These are phyloP conservation scores for Lachancea nothofagi DNA, from an alignment of 805 yeast species.

Conservation along the genomic window DNA sequence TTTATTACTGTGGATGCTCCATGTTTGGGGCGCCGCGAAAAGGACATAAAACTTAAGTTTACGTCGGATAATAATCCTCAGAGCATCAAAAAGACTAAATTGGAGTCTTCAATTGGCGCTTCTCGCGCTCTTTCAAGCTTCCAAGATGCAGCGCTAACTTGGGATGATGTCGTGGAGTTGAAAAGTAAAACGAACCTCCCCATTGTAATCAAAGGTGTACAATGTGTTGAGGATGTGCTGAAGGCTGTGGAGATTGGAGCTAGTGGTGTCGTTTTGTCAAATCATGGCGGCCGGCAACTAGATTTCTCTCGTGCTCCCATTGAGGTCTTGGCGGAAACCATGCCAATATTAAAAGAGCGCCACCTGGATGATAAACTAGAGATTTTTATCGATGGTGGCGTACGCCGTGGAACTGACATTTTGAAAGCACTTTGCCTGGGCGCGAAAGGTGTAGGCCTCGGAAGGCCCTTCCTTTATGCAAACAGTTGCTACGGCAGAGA, in stretches of 20 bases:
- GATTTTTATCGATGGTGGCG: conserved; percentile 63
- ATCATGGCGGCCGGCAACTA: conserved; percentile 87
- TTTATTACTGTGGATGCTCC: conserved; percentile 94
- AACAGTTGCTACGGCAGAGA: conserved; percentile 58
- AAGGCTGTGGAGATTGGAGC: conserved; percentile 66
- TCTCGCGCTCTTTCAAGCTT: conserved; percentile 82
- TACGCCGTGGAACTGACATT: conserved; percentile 62
- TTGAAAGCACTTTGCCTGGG: conserved; percentile 63
- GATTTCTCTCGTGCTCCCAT: conserved; percentile 79
- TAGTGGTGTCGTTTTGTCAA: conserved; percentile 76
- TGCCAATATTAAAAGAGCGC: conserved; percentile 44
- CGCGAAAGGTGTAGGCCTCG: conserved; percentile 66
- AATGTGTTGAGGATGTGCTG: conserved; percentile 71
- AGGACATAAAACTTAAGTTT: conserved; percentile 68
- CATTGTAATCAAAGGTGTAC: conserved; percentile 76
- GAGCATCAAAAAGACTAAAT: conserved; percentile 44
- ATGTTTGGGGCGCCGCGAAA: conserved; percentile 83
- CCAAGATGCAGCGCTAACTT: conserved; percentile 62
- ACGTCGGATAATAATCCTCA: conserved; percentile 34
- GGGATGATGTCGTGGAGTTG: conserved; percentile 61
- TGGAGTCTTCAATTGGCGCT: conserved; percentile 71
- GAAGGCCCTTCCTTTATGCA: conserved; percentile 62
- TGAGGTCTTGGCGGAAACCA: conserved; percentile 66
- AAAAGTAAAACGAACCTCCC: conserved; percentile 56
- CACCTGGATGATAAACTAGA: conserved; percentile 48